These are phyloP conservation scores for Dipodascus albidus DNA, from an alignment of 805 yeast genomes.

Conservation along the genomic window DNA sequence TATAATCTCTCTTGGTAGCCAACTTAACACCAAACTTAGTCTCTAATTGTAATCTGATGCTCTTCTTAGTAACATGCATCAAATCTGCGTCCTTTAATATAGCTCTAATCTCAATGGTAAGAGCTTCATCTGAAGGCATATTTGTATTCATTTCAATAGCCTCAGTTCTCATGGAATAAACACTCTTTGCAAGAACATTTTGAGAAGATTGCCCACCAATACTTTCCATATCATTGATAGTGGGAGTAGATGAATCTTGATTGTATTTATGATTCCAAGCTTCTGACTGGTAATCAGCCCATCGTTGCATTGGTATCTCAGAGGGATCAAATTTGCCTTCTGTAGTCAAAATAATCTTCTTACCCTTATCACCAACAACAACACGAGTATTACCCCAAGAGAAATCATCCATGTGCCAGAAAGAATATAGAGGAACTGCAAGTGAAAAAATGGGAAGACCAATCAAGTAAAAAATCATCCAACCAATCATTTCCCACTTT, in stretches of 20 bases:
- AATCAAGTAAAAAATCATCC: slow-evolving; percentile 43
- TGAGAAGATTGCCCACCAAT: not conserved
- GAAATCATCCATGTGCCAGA: slow-evolving; percentile 58
- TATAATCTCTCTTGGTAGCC: slow-evolving; percentile 25
- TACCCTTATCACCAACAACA: slow-evolving; percentile 41
- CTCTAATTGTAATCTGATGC: slow-evolving; percentile 27
- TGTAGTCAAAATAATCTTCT: slow-evolving; percentile 33
- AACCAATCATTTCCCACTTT: slow-evolving; percentile 37
- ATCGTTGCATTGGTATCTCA: slow-evolving; percentile 40
- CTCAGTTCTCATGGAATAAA: slow-evolving; percentile 4
- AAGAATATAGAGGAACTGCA: slow-evolving; percentile 45
- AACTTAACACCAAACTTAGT: slow-evolving; percentile 25
- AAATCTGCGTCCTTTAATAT: slow-evolving; percentile 29
- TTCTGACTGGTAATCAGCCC: slow-evolving; percentile 50
- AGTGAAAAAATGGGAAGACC: slow-evolving; percentile 52
- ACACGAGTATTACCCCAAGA: slow-evolving; percentile 58
- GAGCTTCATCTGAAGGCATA: slow-evolving; percentile 27
- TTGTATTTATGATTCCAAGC: slow-evolving; percentile 23
- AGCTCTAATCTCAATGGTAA: slow-evolving; percentile 27
- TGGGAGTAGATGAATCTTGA: not conserved
- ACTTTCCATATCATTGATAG: not conserved
- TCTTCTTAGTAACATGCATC: slow-evolving; percentile 28
- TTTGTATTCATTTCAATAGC: slow-evolving; percentile 17
- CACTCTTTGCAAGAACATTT: not conserved
- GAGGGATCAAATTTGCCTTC: slow-evolving; percentile 47